These are phyloP conservation scores for Cladosporium halotolerans DNA, from an alignment of 2,329 filamentous ascomycete genomes.

Conservation along the genomic window DNA sequence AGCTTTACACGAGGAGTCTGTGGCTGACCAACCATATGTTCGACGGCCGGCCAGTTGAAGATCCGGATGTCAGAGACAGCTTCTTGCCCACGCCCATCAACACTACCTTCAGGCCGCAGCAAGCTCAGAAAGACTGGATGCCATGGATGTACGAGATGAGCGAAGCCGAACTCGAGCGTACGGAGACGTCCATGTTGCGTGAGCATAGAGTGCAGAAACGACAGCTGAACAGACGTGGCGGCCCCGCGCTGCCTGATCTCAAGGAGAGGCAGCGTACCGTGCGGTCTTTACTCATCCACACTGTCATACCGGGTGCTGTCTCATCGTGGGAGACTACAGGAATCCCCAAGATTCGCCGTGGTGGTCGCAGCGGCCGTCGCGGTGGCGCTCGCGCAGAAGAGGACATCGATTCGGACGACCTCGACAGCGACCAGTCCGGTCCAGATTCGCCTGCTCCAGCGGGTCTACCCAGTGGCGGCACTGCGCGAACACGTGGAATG, in stretches of 20 bases:
- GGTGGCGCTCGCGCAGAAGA: slow-evolving; percentile 53
- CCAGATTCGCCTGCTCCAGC: slow-evolving; percentile 58
- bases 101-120: slow-evolving; percentile 79
- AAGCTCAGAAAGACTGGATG: slow-evolving; percentile 88
- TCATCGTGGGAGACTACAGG: slow-evolving; percentile 74
- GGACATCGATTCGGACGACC: slow-evolving; percentile 76
- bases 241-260: slow-evolving; percentile 88
- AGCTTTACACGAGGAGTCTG: slow-evolving; percentile 87
- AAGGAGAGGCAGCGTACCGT: slow-evolving; percentile 93
- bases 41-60: slow-evolving; percentile 86
- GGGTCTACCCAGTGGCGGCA: slow-evolving; percentile 52
- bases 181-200: slow-evolving; percentile 85
- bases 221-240: slow-evolving; percentile 87
- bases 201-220: slow-evolving; percentile 93
- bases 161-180: slow-evolving; percentile 81
- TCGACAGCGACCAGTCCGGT: slow-evolving; percentile 82
- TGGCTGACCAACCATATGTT: slow-evolving; percentile 93
- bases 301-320: slow-evolving; percentile 82
- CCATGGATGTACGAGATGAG: slow-evolving; percentile 92
- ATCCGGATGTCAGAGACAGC: slow-evolving; percentile 77
- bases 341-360: slow-evolving; percentile 62
- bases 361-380: slow-evolving; percentile 42
- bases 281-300: slow-evolving; percentile 84
- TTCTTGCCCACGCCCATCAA: slow-evolving; percentile 81
- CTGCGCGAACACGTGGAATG: slow-evolving; percentile 80